Conservation (phyloP, 306 rosid genomes). For the Pterocarpus macrocarpus region DNA sequence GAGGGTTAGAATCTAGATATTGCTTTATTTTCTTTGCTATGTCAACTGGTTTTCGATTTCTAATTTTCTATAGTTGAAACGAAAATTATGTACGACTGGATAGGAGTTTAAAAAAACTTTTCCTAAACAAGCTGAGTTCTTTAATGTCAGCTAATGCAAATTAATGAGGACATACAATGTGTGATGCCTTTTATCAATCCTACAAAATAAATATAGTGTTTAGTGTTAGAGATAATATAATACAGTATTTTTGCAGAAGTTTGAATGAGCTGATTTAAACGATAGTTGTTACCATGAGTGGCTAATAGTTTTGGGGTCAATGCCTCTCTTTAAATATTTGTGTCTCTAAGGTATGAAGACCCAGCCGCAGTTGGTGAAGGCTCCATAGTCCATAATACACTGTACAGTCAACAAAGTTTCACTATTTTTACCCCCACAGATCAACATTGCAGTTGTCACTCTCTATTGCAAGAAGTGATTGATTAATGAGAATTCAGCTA, state of each 20-base stretch:
- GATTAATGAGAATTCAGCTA: not conserved
- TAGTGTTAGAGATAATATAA: not conserved
- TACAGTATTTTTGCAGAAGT: not conserved
- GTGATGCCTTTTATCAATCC: not conserved
- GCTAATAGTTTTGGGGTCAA: not conserved
- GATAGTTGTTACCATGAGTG: not conserved
- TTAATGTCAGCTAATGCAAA: constrained; percentile 5
- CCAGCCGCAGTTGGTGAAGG: not conserved
- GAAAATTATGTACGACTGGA: not conserved
- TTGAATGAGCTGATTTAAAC: not conserved
- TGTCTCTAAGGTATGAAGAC: not conserved
- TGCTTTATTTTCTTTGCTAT: not conserved
- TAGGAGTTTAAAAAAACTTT: not conserved
- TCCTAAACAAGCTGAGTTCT: not conserved
- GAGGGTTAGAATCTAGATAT: not conserved
- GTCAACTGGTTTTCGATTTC: not conserved
- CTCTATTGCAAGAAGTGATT: not conserved
- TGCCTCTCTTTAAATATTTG: not conserved
- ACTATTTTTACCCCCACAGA: not conserved
- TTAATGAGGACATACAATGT: not conserved
- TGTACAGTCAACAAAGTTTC: not conserved
- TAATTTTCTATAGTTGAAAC: not conserved
- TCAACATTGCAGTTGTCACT: not conserved
- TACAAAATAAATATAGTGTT: not conserved
- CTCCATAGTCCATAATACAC: not conserved